Conservation (phyloP, 257 asterid species). For the Eucommia ulmoides region DNA sequence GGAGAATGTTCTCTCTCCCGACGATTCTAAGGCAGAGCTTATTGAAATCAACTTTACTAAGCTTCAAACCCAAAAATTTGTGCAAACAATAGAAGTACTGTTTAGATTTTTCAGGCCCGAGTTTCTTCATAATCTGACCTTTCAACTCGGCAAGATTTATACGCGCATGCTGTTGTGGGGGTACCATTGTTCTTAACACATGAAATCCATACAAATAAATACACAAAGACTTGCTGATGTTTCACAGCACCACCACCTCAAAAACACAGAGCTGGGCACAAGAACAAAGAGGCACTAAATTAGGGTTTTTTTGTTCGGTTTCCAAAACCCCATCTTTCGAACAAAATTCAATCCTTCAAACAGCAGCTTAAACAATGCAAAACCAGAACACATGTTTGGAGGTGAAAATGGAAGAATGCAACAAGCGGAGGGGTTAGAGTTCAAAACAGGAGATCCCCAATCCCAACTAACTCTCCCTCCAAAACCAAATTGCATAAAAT, state of each 20-base stretch:
- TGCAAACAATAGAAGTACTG: slow-evolving; percentile 66
- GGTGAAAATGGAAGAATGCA: slow-evolving; percentile 18
- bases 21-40: slow-evolving; percentile 56
- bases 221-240: slow-evolving; percentile 8
- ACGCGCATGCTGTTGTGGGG: slow-evolving; percentile 67
- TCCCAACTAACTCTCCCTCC: slow-evolving; percentile 58
- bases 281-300: slow-evolving; percentile 26
- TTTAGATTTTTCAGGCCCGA: slow-evolving; percentile 68
- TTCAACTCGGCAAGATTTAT: slow-evolving; percentile 66
- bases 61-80: slow-evolving; percentile 54
- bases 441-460: slow-evolving; percentile 46
- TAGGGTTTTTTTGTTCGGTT: slow-evolving; percentile 37
- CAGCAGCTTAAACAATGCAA: slow-evolving; percentile 26
- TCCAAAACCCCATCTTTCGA: slow-evolving; percentile 36
- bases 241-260: slow-evolving; percentile 7
- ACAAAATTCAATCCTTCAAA: slow-evolving; percentile 26
- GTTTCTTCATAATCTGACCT: slow-evolving; percentile 58
- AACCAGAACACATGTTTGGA: slow-evolving; percentile 37
- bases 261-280: neutral
- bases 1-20: slow-evolving; percentile 67
- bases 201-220: slow-evolving; percentile 43
- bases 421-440: slow-evolving; percentile 18
- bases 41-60: slow-evolving; percentile 66
- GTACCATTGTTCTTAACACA: slow-evolving; percentile 57
- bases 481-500: slow-evolving; percentile 32